Percentiles rank a stretch among this genome's conserved stretches.
Evolutionary conservation across 768 basidiomycete species (phyloP).

Genomic region (Boletus rubroflammeus): DNA sequence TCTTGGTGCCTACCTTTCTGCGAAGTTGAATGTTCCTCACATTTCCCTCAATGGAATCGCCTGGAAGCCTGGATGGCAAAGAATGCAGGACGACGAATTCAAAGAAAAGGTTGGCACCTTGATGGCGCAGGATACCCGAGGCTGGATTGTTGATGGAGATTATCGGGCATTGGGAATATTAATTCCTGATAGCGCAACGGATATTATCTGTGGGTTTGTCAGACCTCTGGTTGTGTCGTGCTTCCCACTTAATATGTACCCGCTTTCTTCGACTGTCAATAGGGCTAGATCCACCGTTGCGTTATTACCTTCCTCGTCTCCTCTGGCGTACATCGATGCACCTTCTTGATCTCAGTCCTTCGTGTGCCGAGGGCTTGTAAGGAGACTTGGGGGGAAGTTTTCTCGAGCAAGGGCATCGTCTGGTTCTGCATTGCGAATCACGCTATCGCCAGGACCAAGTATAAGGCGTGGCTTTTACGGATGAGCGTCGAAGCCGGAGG

Average conservation of each 20-base stretch:
- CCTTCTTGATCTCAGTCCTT: slow-evolving; percentile 29
- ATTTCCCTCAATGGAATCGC: slow-evolving; percentile 45
- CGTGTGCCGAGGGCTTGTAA: slow-evolving; percentile 53
- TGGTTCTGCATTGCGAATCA: slow-evolving; percentile 48
- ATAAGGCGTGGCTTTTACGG: slow-evolving; percentile 13
- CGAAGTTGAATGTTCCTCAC: slow-evolving; percentile 41
- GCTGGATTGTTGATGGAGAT: slow-evolving; percentile 56
- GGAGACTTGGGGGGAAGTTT: slow-evolving; percentile 38
- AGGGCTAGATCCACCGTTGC: slow-evolving; percentile 70
- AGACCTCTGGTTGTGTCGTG: neutral
- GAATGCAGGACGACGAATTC: slow-evolving; percentile 28
- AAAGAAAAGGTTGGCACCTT: slow-evolving; percentile 15
- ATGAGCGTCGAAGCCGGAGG: slow-evolving; percentile 29
- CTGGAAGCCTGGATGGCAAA: slow-evolving; percentile 50
- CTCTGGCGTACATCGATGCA: slow-evolving; percentile 51
- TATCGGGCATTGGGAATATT: slow-evolving; percentile 35
- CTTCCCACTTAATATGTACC: neutral
- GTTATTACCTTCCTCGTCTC: slow-evolving; percentile 58
- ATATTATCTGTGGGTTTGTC: slow-evolving; percentile 48
- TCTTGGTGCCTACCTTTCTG: slow-evolving; percentile 41
- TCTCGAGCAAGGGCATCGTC: slow-evolving; percentile 50
- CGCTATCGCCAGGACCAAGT: slow-evolving; percentile 12
- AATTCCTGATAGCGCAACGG: slow-evolving; percentile 41
- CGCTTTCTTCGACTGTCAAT: neutral
- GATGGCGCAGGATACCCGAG: slow-evolving; percentile 30